Conservation (phyloP, 495 filamentous ascomycete genomes). For the Hypomontagnella monticulosa region DNA sequence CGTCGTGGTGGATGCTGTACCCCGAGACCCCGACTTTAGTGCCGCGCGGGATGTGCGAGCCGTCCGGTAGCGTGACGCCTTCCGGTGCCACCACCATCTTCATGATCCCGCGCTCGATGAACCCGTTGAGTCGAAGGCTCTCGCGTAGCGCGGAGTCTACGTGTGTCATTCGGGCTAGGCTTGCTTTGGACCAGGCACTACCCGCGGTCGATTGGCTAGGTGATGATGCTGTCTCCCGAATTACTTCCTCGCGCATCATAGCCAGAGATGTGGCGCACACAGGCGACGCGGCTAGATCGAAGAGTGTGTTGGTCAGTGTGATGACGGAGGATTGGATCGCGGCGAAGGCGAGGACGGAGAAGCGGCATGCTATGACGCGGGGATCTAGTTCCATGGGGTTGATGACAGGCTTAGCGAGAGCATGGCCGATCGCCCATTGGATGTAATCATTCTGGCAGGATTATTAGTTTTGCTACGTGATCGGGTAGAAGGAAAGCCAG, state of each 20-base stretch:
- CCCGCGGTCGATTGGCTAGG: neutral
- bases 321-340: constrained; percentile 60
- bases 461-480: neutral
- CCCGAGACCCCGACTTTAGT: constrained; percentile 52
- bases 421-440: constrained; percentile 50
- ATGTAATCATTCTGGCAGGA: constrained; percentile 47
- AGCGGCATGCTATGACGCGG: constrained; percentile 44
- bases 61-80: constrained; percentile 50
- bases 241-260: constrained; percentile 42
- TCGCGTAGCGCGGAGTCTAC: constrained; percentile 54
- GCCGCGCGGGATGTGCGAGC: constrained; percentile 47
- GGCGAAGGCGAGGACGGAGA: constrained; percentile 55
- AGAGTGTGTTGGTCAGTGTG: constrained; percentile 53
- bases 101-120: constrained; percentile 52
- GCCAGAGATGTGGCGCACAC: constrained; percentile 35
- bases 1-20: constrained; percentile 52
- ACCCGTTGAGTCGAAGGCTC: constrained; percentile 53
- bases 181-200: constrained; percentile 48
- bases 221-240: constrained; percentile 1
- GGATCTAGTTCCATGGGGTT: constrained; percentile 41
- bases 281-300: constrained; percentile 46
- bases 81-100: constrained; percentile 52
- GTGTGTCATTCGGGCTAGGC: constrained; percentile 46
- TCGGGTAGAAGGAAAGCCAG: neutral
- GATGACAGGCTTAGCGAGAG: constrained; percentile 30